Percentiles rank a stretch among this genome's conserved stretches.
Evolutionary conservation across 495 filamentous ascomycete genomes (phyloP).

Genomic region (Gamarada debralockiae): DNA sequence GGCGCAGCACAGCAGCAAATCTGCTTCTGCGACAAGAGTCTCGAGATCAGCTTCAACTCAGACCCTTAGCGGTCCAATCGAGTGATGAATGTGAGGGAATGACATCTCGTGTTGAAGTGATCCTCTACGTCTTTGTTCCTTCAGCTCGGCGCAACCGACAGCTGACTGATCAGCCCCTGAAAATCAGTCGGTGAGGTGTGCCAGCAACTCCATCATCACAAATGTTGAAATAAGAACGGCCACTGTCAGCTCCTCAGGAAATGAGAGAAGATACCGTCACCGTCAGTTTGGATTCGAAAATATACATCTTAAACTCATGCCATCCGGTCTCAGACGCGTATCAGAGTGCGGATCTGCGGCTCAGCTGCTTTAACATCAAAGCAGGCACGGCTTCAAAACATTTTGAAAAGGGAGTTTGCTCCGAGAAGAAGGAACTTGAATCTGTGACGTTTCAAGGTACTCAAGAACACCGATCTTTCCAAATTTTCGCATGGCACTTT

Average conservation of each 20-base stretch:
- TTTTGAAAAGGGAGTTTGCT: background rate
- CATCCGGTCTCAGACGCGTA: constrained; percentile 19
- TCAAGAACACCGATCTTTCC: too few relatives aligned
- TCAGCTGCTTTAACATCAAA: constrained; percentile 14
- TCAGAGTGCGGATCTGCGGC: constrained; percentile 15
- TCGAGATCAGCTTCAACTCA: background rate
- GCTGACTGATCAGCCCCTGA: too few relatives aligned
- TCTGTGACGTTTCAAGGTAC: too few relatives aligned
- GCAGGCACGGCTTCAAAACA: background rate
- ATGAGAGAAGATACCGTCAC: too few relatives aligned
- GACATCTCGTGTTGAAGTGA: too few relatives aligned
- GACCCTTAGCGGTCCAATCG: background rate
- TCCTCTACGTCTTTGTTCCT: too few relatives aligned
- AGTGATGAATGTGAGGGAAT: background rate
- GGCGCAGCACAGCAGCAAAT: background rate
- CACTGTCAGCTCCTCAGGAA: background rate
- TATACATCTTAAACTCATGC: constrained; percentile 6
- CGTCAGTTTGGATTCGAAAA: constrained; percentile 1
- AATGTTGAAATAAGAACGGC: background rate
- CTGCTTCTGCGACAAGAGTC: background rate
- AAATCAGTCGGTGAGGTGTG: background rate
- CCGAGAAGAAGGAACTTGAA: background rate
- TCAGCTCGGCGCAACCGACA: too few relatives aligned
- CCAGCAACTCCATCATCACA: background rate
- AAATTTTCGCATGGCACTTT: constrained; percentile 10